phyloP scores from a whole-genome alignment of 257 asterid species.

The Scutellaria barbata region DNA sequence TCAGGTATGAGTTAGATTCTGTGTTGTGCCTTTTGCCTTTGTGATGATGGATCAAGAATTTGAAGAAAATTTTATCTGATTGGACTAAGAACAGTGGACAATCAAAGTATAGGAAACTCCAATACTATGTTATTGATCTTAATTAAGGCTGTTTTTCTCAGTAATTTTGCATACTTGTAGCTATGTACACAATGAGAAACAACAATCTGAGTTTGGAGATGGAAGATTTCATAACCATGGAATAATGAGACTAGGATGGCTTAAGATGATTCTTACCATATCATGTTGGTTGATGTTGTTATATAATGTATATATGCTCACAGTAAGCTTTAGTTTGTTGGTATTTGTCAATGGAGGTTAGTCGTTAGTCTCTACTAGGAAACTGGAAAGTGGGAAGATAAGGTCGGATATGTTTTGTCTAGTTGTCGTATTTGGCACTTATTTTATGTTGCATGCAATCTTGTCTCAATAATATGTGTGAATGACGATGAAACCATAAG shows the following conservation, averaged over 20 bases:
- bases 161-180: background rate
- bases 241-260: background rate
- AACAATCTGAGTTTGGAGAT: background rate
- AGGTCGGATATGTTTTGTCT: background rate
- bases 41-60: background rate
- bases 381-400: background rate
- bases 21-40: background rate
- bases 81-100: background rate
- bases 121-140: constrained; percentile 4
- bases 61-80: background rate
- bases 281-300: background rate
- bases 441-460: background rate
- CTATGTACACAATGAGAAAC: background rate
- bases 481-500: background rate
- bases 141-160: constrained; percentile 14
- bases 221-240: background rate
- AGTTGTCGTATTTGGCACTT: background rate
- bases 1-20: constrained; percentile 42
- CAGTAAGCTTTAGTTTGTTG: constrained; percentile 17
- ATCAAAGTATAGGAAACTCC: background rate
- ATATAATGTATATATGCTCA: background rate
- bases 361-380: background rate
- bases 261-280: background rate
- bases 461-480: background rate
- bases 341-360: constrained; percentile 8